phyloP scores from a whole-genome alignment of 768 basidiomycete genomes.

The Lactarius psammicola region DNA sequence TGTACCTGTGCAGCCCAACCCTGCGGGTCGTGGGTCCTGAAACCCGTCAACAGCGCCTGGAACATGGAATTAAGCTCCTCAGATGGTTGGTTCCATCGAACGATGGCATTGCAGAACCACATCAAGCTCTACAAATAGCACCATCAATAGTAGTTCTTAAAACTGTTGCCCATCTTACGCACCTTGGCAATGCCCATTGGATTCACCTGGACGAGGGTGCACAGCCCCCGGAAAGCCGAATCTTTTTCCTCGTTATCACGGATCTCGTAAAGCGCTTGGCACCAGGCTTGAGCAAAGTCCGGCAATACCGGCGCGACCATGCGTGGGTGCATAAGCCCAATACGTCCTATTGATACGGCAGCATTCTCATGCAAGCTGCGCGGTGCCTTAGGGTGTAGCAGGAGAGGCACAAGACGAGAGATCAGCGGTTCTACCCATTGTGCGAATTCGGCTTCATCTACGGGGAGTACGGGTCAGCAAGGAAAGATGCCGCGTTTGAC shows the following conservation, averaged over 20 bases:
- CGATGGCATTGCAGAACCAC: constrained; percentile 98
- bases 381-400: constrained; percentile 89
- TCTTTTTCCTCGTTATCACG: constrained; percentile 99
- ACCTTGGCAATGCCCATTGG: constrained; percentile 93
- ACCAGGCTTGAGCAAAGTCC: constrained; percentile 95
- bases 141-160: constrained; percentile 32
- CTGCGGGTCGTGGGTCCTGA: constrained; percentile 82
- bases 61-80: constrained; percentile 93
- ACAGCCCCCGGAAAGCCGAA: constrained; percentile 96
- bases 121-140: constrained; percentile 67
- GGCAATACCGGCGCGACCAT: constrained; percentile 86
- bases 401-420: constrained; percentile 85
- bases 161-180: constrained; percentile 31
- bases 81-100: constrained; percentile 92
- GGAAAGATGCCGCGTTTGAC: not conserved
- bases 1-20: constrained; percentile 85
- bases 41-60: constrained; percentile 81
- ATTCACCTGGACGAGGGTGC: constrained; percentile 92
- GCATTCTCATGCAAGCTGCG: constrained; percentile 96
- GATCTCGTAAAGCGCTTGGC: constrained; percentile 95
- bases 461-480: constrained; percentile 5
- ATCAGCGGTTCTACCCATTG: constrained; percentile 90
- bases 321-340: constrained; percentile 88
- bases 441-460: constrained; percentile 83
- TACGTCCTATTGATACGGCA: constrained; percentile 95